A percentile compares a stretch with the other conserved stretches of the same genome.
Evolutionary conservation across 2,329 filamentous ascomycete genomes (phyloP).

Genomic region (Epichloe festucae): DNA sequence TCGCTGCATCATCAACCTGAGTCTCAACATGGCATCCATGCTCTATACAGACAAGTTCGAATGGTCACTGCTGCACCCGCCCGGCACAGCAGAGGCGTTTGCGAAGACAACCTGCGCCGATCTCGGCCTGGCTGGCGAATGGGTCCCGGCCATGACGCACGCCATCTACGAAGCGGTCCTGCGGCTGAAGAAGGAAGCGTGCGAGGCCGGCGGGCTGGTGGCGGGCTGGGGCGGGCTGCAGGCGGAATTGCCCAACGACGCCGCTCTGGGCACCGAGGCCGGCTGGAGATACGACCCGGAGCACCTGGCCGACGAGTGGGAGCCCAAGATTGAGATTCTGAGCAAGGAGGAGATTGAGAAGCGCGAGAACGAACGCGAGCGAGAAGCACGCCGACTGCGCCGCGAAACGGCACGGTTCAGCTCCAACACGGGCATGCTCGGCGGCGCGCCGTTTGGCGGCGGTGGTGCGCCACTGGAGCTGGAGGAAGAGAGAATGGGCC

Average conservation of each 20-base stretch:
- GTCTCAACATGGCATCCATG: constrained; percentile 80
- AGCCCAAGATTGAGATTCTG: constrained; percentile 66
- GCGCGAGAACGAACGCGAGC: constrained; percentile 83
- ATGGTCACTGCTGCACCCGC: constrained; percentile 87
- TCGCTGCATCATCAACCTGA: constrained; percentile 80
- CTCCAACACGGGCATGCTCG: constrained; percentile 68
- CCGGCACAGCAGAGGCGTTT: constrained; percentile 83
- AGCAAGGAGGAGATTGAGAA: constrained; percentile 97
- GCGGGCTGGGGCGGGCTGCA: constrained; percentile 48
- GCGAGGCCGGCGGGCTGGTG: constrained; percentile 81
- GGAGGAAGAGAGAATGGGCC: constrained; percentile 74
- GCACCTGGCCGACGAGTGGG: constrained; percentile 72
- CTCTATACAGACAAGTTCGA: constrained; percentile 97
- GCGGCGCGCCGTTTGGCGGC: constrained; percentile 52
- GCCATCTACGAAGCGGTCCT: constrained; percentile 94
- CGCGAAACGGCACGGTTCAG: constrained; percentile 89
- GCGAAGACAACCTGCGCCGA: constrained; percentile 88
- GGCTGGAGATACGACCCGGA: constrained; percentile 96
- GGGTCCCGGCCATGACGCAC: constrained; percentile 87
- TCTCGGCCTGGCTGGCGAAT: constrained; percentile 78
- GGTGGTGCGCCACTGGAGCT: constrained; percentile 30
- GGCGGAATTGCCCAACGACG: constrained; percentile 74
- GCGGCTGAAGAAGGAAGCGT: constrained; percentile 89
- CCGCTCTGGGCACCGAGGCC: constrained; percentile 66
- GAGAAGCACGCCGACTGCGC: constrained; percentile 74